A percentile compares a stretch with the other conserved stretches of the same genome.
These are phyloP conservation scores for Porpolomopsis calyptriformis DNA, from an alignment of 768 basidiomycete species.

Conservation along the genomic window DNA sequence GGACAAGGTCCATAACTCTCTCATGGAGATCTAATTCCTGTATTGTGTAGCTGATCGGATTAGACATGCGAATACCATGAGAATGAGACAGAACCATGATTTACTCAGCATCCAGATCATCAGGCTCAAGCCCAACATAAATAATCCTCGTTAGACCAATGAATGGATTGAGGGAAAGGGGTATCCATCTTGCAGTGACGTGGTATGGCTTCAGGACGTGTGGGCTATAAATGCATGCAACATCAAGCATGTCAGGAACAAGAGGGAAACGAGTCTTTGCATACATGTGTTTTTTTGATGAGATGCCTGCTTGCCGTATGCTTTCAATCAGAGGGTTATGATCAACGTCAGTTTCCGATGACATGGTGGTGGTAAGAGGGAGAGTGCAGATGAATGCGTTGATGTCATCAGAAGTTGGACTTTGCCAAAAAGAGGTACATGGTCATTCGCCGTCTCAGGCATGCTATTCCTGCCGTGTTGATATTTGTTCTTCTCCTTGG, in stretches of 20 bases:
- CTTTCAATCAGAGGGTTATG: not conserved
- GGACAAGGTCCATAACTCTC: not conserved
- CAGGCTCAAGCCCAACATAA: not conserved
- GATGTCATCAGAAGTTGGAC: not conserved
- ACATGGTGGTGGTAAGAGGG: not conserved
- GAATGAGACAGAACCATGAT: not conserved
- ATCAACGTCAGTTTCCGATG: not conserved
- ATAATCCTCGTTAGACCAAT: not conserved
- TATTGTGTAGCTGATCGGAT: not conserved
- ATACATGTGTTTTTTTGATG: not conserved
- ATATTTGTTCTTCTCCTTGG: not conserved
- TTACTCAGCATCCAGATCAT: not conserved
- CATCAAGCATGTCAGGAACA: not conserved
- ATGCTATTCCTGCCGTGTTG: not conserved
- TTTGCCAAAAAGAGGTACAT: not conserved
- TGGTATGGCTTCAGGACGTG: not conserved
- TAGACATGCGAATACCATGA: not conserved
- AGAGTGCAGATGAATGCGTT: not conserved
- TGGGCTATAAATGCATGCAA: not conserved
- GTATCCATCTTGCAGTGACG: not conserved
- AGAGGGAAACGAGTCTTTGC: not conserved
- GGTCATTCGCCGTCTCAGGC: not conserved
- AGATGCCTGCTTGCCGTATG: not conserved
- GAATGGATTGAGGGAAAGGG: slow-evolving; percentile 3
- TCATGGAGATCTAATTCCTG: slow-evolving; percentile 1